These are phyloP conservation scores for Colletotrichum tofieldiae DNA, from an alignment of 2,329 filamentous ascomycete genomes.

Conservation along the genomic window DNA sequence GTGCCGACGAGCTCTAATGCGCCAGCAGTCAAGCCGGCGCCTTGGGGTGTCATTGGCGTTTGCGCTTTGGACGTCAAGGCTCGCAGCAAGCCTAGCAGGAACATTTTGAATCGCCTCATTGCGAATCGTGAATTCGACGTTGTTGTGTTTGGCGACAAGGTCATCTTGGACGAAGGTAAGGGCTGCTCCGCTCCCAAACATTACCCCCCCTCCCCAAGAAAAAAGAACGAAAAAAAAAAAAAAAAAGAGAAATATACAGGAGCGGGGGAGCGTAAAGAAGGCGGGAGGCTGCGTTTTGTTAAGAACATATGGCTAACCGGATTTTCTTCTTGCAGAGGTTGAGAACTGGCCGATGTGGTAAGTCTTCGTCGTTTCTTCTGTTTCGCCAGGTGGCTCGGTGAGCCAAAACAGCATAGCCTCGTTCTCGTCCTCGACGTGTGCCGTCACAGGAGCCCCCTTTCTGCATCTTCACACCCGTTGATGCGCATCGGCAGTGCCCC, in stretches of 20 bases:
- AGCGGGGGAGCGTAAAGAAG: not conserved
- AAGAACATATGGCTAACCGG: conserved; percentile 1
- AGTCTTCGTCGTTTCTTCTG: conserved; percentile 48
- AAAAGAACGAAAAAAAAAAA: not conserved
- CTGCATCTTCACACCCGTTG: not conserved
- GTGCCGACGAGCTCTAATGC: conserved; percentile 49
- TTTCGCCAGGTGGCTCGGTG: conserved; percentile 49
- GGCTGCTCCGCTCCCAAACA: not conserved
- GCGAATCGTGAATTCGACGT: conserved; percentile 95
- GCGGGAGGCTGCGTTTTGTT: not conserved
- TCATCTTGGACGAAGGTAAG: conserved; percentile 91
- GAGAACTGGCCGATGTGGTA: conserved; percentile 96
- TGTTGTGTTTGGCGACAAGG: conserved; percentile 98
- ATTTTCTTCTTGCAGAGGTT: conserved; percentile 69
- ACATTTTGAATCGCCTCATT: conserved; percentile 94
- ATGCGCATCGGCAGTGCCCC: not conserved
- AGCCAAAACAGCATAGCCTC: conserved; percentile 53
- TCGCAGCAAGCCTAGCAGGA: conserved; percentile 95
- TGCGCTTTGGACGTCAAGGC: conserved; percentile 97
- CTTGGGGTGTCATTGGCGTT: conserved; percentile 84
- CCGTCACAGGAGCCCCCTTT: not conserved
- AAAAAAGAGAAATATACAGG: too few species aligned
- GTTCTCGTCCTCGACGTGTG: conserved; percentile 23
- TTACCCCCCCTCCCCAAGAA: too few species aligned
- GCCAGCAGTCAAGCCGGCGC: conserved; percentile 67